Base-by-base conservation (phyloP, 2,329 filamentous ascomycete species). In the Neocatenulostroma microsporum region DNA sequence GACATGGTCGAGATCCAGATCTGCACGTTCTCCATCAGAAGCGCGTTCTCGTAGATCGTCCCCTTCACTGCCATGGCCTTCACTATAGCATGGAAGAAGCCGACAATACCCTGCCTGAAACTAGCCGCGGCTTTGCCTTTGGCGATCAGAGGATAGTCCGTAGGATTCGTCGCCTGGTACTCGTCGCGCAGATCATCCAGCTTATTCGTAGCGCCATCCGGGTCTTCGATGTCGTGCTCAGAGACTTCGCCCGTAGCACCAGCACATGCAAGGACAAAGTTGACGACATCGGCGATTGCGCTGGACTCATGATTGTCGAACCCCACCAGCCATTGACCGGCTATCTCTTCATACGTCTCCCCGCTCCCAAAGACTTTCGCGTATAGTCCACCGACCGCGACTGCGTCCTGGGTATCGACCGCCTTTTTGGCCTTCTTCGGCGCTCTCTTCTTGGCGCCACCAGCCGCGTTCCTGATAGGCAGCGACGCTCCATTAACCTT, bases 1-100 rank as follows among this genome's bases (percentile, higher is more conserved):
- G 89, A 91, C 82, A 98, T 85, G 41, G 84, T 83, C 25, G 80
- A 81, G 42, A 95, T 72, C 91, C 91, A 98, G 40, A 84, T 73
- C 49, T 87, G 79, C 31, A 96, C 74, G 55, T 94, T 94, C 57
- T 95, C 87, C 54, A 94, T 78, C 34, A 98, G 69, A 20, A 80
- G 74, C 23, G 66, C 62, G 44, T 93, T 82, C 29, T 74, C 78
- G 64, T 94, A 94, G 34, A 98, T 66, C 14, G 84, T 65, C 17
- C 83, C 82, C n/a, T 83, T 83, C 49, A 86, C 79, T 53, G 93
- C 85, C 34, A 94, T 72, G 5, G 85, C 76, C 47, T 76, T 74
- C 47, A 95, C 74, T 15, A 96, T 68, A 0, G 81, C 73, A 42
- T 76, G 67, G 59, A 94, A 87, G 63, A 96, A 95, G 43, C 76